Conservation (phyloP, 768 basidiomycete genomes). For the Phaeotremella fagi region DNA sequence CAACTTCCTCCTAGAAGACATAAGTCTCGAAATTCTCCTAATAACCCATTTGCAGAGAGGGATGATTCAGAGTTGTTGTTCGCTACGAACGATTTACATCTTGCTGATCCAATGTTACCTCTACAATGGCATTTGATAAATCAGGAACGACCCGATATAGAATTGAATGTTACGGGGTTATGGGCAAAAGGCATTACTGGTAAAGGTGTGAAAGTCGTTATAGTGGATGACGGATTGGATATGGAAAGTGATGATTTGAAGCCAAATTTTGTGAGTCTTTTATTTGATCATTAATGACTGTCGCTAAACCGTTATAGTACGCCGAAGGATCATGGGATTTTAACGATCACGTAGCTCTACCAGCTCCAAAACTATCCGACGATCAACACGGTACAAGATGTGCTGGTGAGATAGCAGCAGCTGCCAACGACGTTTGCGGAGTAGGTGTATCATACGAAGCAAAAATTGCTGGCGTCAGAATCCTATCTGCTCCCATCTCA, state of each 20-base stretch:
- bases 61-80: conserved; percentile 45
- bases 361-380: conserved; percentile 78
- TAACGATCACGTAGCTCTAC: conserved; percentile 84
- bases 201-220: conserved; percentile 73
- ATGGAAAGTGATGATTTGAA: conserved; percentile 79
- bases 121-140: conserved; percentile 96
- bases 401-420: conserved; percentile 92
- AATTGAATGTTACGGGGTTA: conserved; percentile 84
- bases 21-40: background rate
- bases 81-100: conserved; percentile 58
- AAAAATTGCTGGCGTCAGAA: conserved; percentile 88
- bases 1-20: conserved; percentile 14
- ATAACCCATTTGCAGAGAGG: background rate
- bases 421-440: conserved; percentile 87
- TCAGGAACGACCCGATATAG: conserved; percentile 63
- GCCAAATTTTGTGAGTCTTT: conserved; percentile 76
- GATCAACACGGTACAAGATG: conserved; percentile 98
- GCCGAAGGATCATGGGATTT: conserved; percentile 88
- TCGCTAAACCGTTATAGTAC: conserved; percentile 54
- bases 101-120: conserved; percentile 75
- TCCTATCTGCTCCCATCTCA: conserved; percentile 88
- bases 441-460: conserved; percentile 88
- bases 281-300: background rate
- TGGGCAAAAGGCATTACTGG: conserved; percentile 92
- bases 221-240: conserved; percentile 95